Evolutionary conservation across 1,284 basidiomycete species (phyloP).

Genomic region (Gastroboletus turbinatus): DNA sequence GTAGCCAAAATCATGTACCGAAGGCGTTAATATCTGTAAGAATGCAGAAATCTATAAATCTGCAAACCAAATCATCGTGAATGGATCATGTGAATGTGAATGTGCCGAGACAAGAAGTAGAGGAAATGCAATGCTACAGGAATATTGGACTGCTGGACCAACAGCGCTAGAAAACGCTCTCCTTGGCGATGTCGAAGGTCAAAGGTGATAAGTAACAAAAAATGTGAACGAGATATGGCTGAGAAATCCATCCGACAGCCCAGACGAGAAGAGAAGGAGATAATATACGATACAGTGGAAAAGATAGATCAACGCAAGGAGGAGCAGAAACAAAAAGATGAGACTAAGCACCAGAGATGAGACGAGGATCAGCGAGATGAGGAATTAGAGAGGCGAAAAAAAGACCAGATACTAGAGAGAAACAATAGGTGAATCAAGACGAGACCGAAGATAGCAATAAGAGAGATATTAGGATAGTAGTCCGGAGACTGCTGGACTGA

Average conservation of each 20-base stretch:
- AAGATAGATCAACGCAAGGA: constrained; percentile 28
- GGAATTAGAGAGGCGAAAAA: constrained; percentile 9
- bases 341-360: constrained; percentile 13
- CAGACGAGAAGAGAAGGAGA: constrained; percentile 25
- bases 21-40: constrained; percentile 18
- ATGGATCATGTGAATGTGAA: constrained; percentile 16
- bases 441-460: constrained; percentile 37
- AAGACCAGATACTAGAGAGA: constrained; percentile 19
- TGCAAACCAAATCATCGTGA: constrained; percentile 20
- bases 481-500: constrained; percentile 24
- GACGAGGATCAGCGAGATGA: constrained; percentile 11
- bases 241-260: constrained; percentile 35
- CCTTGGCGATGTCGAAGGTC: constrained; percentile 28
- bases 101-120: constrained; percentile 16
- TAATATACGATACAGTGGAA: constrained; percentile 36
- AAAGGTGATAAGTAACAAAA: constrained; percentile 36
- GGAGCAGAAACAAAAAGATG: constrained; percentile 22
- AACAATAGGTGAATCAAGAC: constrained; percentile 16
- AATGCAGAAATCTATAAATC: constrained; percentile 34
- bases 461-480: constrained; percentile 35
- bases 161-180: constrained; percentile 30
- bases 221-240: constrained; percentile 25
- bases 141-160: constrained; percentile 30
- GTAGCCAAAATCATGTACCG: constrained; percentile 25
- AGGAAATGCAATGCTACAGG: constrained; percentile 35